Conservation (phyloP, 352 stramenopile species). For the Phytophthora agathidicida region DNA sequence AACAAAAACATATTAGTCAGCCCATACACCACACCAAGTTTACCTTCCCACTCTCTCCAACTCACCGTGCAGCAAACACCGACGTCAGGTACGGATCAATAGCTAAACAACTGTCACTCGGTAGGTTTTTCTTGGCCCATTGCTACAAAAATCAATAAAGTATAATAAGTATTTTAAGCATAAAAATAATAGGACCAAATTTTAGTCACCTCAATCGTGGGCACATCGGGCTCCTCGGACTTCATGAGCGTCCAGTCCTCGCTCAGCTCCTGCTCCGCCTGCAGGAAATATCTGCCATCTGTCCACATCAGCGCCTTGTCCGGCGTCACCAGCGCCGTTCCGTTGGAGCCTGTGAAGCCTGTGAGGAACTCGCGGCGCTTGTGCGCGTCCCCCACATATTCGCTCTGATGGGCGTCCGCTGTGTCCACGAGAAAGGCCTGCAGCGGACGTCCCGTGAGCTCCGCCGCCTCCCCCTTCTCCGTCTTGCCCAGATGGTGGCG, state of each 20-base stretch:
- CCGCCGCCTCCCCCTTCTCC: conserved; percentile 12
- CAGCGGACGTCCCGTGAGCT: conserved; percentile 55
- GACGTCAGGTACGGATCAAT: conserved; percentile 97
- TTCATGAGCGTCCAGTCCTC: conserved; percentile 97
- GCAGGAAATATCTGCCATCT: conserved; percentile 98
- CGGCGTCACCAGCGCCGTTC: conserved; percentile 89
- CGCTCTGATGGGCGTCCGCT: conserved; percentile 97
- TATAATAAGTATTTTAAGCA: neutral
- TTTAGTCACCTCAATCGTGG: conserved; percentile 81
- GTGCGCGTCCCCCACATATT: conserved; percentile 97
- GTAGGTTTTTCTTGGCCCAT: conserved; percentile 75
- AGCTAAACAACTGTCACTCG: conserved; percentile 77
- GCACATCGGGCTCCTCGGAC: conserved; percentile 90
- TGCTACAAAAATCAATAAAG: conserved; percentile 41
- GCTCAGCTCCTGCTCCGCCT: conserved; percentile 95
- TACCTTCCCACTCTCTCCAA: neutral
- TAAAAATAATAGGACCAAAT: neutral
- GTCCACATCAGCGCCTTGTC: conserved; percentile 97
- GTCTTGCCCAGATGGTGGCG: conserved; percentile 62
- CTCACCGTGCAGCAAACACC: conserved; percentile 76
- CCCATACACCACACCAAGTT: neutral
- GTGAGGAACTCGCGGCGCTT: conserved; percentile 96
- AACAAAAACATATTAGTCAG: neutral
- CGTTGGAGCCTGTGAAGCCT: conserved; percentile 97
- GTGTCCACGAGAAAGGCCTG: conserved; percentile 95